Percentiles rank a stretch among this genome's conserved stretches.
Conservation (phyloP, 352 stramenopile genomes). For the Achlya hypogyna region DNA sequence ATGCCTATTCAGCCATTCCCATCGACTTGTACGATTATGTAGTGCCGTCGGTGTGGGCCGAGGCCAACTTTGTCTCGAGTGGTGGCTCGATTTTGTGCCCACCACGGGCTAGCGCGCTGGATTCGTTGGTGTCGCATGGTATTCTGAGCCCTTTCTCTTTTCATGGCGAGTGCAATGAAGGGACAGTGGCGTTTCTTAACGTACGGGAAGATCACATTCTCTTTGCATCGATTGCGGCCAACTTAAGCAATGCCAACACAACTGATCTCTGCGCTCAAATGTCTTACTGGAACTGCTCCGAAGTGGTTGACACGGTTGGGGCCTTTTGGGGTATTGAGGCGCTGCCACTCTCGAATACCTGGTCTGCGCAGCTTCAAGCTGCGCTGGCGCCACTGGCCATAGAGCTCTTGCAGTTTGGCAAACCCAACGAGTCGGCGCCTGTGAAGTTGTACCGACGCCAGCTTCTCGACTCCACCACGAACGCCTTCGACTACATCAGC, state of each 20-base stretch:
- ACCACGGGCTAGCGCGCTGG: too few species aligned
- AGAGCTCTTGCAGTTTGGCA: constrained; percentile 3
- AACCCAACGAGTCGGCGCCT: background rate
- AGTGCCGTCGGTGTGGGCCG: too few species aligned
- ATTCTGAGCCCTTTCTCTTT: too few species aligned
- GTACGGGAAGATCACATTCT: too few species aligned
- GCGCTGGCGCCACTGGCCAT: background rate
- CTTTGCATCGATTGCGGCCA: background rate
- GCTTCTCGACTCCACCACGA: background rate
- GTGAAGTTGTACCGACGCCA: background rate
- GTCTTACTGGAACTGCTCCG: background rate
- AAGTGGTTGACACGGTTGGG: background rate
- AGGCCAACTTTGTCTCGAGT: too few species aligned
- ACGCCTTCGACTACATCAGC: background rate
- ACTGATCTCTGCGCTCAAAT: background rate
- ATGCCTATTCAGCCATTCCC: too few species aligned
- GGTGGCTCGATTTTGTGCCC: too few species aligned
- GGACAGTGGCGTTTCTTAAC: too few species aligned
- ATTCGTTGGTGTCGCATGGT: too few species aligned
- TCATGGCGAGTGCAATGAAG: too few species aligned
- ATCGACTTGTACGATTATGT: too few species aligned
- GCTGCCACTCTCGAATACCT: too few species aligned
- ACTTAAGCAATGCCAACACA: background rate
- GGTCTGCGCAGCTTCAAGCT: background rate
- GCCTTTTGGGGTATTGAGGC: background rate